These are phyloP conservation scores for Zymoseptoria passerinii DNA, from an alignment of 2,329 filamentous ascomycete genomes.

Conservation along the genomic window DNA sequence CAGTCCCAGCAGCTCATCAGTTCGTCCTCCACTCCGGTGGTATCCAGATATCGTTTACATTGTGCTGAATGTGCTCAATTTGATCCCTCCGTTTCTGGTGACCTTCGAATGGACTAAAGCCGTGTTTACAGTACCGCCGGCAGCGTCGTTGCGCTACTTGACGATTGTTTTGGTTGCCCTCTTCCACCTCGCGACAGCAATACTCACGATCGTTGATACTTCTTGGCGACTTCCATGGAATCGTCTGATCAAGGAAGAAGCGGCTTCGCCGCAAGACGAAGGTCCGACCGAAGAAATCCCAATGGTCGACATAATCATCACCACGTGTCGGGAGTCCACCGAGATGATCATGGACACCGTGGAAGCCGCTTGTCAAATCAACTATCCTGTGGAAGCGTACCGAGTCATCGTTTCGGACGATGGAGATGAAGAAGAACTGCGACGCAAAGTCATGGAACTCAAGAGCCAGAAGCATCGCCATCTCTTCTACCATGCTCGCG, in stretches of 20 bases:
- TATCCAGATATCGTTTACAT: no score
- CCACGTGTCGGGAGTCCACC: conserved; percentile 38
- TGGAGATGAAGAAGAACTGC: background rate
- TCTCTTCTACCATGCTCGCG: conserved; percentile 3
- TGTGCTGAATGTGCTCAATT: background rate
- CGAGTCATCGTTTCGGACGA: conserved; percentile 11
- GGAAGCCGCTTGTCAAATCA: conserved; percentile 4
- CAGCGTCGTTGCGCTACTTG: background rate
- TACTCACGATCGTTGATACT: background rate
- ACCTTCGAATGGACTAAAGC: background rate
- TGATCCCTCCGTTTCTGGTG: background rate
- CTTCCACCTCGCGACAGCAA: background rate
- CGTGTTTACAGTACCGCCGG: background rate
- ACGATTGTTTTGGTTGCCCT: background rate
- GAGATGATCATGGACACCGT: conserved; percentile 10
- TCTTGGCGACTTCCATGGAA: background rate
- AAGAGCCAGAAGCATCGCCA: background rate
- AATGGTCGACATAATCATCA: conserved; percentile 38
- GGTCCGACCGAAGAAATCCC: conserved; percentile 26
- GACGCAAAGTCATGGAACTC: conserved; percentile 1
- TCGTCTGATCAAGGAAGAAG: background rate
- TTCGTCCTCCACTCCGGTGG: no score
- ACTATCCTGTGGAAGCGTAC: conserved; percentile 5
- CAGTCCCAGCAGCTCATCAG: no score
- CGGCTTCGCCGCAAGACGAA: background rate